Evolutionary conservation across 129 eudicot species (phyloP), one percentile per base, ranked within the genome.

Genomic region (Centrapalus pauciflorus): DNA sequence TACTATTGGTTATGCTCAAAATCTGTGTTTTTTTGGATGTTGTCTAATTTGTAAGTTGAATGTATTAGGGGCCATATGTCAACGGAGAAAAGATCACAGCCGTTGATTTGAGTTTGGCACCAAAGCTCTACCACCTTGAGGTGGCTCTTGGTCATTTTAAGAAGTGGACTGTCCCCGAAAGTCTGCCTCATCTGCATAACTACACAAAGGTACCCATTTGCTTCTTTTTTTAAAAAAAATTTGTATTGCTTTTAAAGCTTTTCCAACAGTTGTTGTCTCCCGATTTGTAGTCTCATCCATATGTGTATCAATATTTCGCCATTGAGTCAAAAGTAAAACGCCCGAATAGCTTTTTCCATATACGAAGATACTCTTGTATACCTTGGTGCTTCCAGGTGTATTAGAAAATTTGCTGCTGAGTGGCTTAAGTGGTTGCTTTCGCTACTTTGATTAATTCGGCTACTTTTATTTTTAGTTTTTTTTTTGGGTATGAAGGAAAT

Each of bases 81-180:
- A 76, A 71, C 46, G 95, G 97, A 41, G 93, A 80, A 19, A 84
- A 77, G 41, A 64, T 90, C 45, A 61, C 82, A 61, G 88, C 95
- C 32, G 88, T 84, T 74, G 97, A 90, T 78, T 74, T 90, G 84
- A 71, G 81, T 65, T 76, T 90, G 87, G 97, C 88, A 20, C 95
- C 95, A 7, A 90, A 84, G 81, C 77, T 90, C 2, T 82, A 66
- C 83, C 97, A 87, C 52, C 82, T 87, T 66, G 82, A 80, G 61
- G 81, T 87, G 56, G 84, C 87, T 70, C 95, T 90, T 46, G 92
- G 81, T 45, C 88, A 90, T 76, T 90, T 67, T 49, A 90, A 90
- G 79, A 67, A 79, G 26, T 90, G 97, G 97, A 48, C 74, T 49
- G 48, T 85, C 34, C 95, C 97, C 0, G 78, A 79, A 73, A 71